Conservation (phyloP, 306 rosid species). For the Cicer cuneatum region DNA sequence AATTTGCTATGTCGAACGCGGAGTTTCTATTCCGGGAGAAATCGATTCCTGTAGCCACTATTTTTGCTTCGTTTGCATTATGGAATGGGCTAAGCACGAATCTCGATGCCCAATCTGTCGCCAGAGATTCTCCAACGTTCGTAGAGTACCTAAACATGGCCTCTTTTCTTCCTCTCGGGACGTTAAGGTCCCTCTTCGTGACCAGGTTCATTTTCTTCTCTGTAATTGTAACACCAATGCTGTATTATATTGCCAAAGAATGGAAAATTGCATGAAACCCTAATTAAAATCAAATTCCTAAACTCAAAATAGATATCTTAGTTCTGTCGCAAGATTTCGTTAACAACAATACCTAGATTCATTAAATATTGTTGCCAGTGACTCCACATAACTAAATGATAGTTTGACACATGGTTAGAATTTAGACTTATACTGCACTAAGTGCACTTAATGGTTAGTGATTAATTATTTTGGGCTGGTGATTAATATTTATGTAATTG, state of each 20-base stretch:
- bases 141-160: slow-evolving; percentile 52
- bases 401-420: background rate
- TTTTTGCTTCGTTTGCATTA: slow-evolving; percentile 82
- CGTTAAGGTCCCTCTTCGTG: slow-evolving; percentile 64
- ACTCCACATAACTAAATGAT: background rate
- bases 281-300: background rate
- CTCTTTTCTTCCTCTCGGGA: slow-evolving; percentile 51
- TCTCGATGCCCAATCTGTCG: slow-evolving; percentile 85
- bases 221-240: background rate
- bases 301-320: background rate
- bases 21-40: slow-evolving; percentile 58
- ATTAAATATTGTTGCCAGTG: background rate
- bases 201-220: slow-evolving; percentile 61
- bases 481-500: slow-evolving; percentile 16
- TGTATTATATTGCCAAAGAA: too few relatives aligned
- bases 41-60: slow-evolving; percentile 78
- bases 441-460: background rate
- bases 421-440: background rate
- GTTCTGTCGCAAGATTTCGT: background rate
- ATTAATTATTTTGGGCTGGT: background rate
- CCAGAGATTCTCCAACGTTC: slow-evolving; percentile 70
- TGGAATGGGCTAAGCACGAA: slow-evolving; percentile 83
- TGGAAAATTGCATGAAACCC: background rate
- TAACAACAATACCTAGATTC: background rate
- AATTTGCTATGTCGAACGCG: slow-evolving; percentile 66